Conservation (phyloP, 495 filamentous ascomycete genomes). For the Hyaloscypha variabilis region DNA sequence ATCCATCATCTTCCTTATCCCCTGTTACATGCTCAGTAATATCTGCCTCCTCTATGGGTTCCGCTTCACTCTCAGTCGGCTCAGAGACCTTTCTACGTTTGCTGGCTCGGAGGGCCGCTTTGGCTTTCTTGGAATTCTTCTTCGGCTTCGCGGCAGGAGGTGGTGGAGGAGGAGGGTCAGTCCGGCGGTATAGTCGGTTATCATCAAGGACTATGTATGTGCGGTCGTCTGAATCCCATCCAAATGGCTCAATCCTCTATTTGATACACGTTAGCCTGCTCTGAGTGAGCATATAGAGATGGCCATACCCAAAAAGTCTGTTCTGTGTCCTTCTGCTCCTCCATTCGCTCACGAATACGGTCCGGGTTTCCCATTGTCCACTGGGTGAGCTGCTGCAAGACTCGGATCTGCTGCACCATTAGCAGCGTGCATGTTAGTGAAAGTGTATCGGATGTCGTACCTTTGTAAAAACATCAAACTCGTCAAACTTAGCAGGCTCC, state of each 20-base stretch:
- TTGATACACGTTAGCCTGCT: conserved; percentile 28
- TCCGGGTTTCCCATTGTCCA: conserved; percentile 89
- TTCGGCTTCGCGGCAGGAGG: conserved; percentile 68
- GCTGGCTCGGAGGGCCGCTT: conserved; percentile 64
- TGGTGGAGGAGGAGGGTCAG: conserved; percentile 62
- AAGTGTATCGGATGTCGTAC: conserved; percentile 33
- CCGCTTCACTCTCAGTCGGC: conserved; percentile 58
- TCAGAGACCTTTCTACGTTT: conserved; percentile 70
- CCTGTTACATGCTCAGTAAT: conserved; percentile 40
- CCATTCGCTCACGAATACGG: conserved; percentile 82
- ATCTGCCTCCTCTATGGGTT: conserved; percentile 48
- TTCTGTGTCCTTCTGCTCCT: conserved; percentile 77
- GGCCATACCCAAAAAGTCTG: conserved; percentile 79
- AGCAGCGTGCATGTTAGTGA: not conserved
- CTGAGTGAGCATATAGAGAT: not conserved
- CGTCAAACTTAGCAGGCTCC: conserved; percentile 67
- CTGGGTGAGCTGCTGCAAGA: conserved; percentile 87
- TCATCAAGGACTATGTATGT: conserved; percentile 92
- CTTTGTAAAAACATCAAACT: conserved; percentile 85
- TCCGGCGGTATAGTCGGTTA: conserved; percentile 86
- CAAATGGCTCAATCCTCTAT: conserved; percentile 89
- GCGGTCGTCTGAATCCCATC: conserved; percentile 83
- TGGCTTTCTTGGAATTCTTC: conserved; percentile 74
- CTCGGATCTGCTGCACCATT: conserved; percentile 58
- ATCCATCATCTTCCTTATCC: conserved; percentile 53